Evolutionary conservation across 495 filamentous ascomycete genomes (phyloP), one percentile per base, ranked within the genome.

Genomic region (Usnea hakonensis): DNA sequence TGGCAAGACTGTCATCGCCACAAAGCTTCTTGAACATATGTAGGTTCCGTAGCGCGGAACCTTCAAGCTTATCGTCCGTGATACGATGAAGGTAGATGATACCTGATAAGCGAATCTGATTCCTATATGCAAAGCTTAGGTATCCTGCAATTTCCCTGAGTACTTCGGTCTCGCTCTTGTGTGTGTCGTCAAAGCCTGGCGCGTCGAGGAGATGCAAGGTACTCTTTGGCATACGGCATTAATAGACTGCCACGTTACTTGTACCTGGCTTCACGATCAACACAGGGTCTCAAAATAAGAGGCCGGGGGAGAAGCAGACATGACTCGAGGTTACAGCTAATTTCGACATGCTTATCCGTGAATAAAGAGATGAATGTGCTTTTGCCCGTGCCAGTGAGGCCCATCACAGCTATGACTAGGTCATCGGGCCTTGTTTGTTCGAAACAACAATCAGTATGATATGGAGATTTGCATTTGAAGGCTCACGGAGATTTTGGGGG

Each of bases 71-170:
- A 0, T 57, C 44, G 28, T 81, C 73, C 6, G 59, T 69, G 58
- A 82, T 83, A 5, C 70, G 67, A 58, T 83, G 80, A 0, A 81
- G 67, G 61, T 81, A 73, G n/a, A 74, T 55, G 28, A 75, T 68
- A 21, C 74, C 74, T 23, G 55, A 52, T n/a, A 73, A 63, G 46
- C 52, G 36, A 26, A 70, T 64, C 8, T 62, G 36, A 17, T 50
- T 17, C 28, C 32, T 9, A 55, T 72, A 74, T 1, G 63, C n/a
- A 11, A 55, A 13, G 9, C 32, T 41, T 13, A 76, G 60, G 46
- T 58, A 76, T 35, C n/a, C 17, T 16, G 70, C 71, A 38, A 81
- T 71, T 17, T 76, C 69, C 17, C 60, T 57, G 10, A 80, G 64
- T 28, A 79, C 65, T 5, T 76, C 73, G 0, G 74, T 67, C 53